A percentile compares a stretch with the other conserved stretches of the same genome.
Conservation (phyloP, 345 rosid genomes). For the Sonneratia alba region DNA sequence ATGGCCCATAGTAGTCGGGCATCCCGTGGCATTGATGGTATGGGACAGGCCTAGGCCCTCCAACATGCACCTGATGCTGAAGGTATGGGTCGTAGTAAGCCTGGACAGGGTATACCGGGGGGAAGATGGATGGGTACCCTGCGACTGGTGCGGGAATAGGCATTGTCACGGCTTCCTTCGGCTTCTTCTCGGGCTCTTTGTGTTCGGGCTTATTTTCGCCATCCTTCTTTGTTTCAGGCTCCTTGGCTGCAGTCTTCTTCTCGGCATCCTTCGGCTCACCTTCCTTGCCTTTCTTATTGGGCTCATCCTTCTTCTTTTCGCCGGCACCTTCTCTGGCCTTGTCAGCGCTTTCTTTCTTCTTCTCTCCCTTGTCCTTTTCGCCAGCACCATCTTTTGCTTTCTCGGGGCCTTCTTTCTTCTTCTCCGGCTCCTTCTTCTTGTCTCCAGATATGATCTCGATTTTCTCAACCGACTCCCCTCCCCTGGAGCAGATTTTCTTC, state of each 20-base stretch:
- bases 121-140: slow-evolving; percentile 10
- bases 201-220: slow-evolving; percentile 2
- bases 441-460: slow-evolving; percentile 13
- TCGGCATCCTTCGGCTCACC: slow-evolving; percentile 8
- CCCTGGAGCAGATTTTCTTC: slow-evolving; percentile 20
- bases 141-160: not conserved
- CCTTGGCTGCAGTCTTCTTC: not conserved
- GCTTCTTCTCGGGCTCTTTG: not conserved
- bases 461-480: slow-evolving; percentile 18
- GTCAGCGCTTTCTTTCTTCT: slow-evolving; percentile 8
- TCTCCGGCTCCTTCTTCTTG: slow-evolving; percentile 5
- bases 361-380: not conserved
- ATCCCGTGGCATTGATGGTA: slow-evolving; percentile 16
- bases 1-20: slow-evolving; percentile 13
- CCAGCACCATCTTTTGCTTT: not conserved
- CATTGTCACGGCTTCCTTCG: no score
- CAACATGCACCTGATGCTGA: not conserved
- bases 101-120: slow-evolving; percentile 8
- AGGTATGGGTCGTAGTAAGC: not conserved
- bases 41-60: not conserved
- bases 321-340: not conserved
- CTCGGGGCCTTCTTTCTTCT: slow-evolving; percentile 3
- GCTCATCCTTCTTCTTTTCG: slow-evolving; percentile 3
- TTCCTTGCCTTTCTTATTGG: not conserved
- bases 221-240: not conserved